Conservation (phyloP, 139 green algal species). For the Coelastrella sp. region DNA sequence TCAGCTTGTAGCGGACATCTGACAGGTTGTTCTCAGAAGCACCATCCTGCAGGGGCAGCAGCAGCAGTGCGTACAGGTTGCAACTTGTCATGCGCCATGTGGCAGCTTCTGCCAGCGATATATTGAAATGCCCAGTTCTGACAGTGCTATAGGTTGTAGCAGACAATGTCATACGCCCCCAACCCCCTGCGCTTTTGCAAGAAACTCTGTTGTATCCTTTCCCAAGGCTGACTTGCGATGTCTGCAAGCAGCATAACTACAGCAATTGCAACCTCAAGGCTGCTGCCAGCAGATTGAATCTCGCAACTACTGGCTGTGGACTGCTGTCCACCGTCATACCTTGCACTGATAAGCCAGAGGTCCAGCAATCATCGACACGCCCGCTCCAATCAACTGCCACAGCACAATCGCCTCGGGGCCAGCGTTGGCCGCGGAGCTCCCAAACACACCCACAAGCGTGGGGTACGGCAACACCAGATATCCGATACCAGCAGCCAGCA, state of each 20-base stretch:
- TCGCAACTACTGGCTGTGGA: too few relatives aligned
- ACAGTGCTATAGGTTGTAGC: too few relatives aligned
- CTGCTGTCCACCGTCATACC: not conserved
- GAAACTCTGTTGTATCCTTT: not conserved
- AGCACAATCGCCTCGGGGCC: slow-evolving; percentile 20
- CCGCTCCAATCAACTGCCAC: slow-evolving; percentile 47
- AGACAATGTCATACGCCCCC: too few relatives aligned
- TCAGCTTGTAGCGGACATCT: slow-evolving; percentile 41
- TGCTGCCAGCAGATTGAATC: too few relatives aligned
- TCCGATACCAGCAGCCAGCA: slow-evolving; percentile 39
- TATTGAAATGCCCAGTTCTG: too few relatives aligned
- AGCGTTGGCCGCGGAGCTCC: not conserved
- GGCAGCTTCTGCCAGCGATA: too few relatives aligned
- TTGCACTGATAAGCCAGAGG: slow-evolving; percentile 11
- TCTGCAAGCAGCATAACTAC: not conserved
- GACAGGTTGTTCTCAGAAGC: slow-evolving; percentile 25
- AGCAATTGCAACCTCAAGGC: too few relatives aligned
- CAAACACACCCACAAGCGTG: slow-evolving; percentile 39
- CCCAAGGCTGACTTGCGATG: not conserved
- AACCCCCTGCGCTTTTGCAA: too few relatives aligned
- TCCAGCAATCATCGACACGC: slow-evolving; percentile 26
- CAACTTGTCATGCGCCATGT: not conserved
- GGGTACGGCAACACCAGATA: slow-evolving; percentile 20
- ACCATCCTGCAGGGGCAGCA: slow-evolving; percentile 27
- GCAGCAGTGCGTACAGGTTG: not conserved